Base-by-base conservation (phyloP, 305 asterid genomes). In the Fraxinus platypoda region DNA sequence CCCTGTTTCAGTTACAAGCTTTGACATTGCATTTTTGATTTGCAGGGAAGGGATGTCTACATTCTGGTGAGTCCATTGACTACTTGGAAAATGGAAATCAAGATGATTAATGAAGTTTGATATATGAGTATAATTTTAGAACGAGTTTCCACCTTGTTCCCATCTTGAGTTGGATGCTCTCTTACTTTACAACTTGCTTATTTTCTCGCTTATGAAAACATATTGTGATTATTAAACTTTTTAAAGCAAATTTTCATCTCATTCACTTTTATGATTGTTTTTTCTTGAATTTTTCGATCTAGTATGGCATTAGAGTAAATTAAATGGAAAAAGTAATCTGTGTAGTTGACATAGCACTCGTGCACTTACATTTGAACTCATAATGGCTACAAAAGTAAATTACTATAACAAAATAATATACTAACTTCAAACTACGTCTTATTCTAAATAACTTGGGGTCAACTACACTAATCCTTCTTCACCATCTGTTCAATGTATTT, bases 41-140 rank as follows among this genome's bases (percentile, higher is more conserved):
- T 88, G 88, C 97, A 96, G 98, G 99, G 98, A 81, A 86, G 99
- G 87, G 97, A 96, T 83, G 94, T 93, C 82, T 96, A 94, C 87
- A 92, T 96, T 82, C 90, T 96, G 98, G 99, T 96, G 82, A 87
- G 95, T 81, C 78, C 57, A 35, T 73, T 0, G 74, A 11, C 74
- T 37, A 31, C 78, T 81, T 59, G 35, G 76, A 9, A 43, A 31
- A 28, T 43, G 59, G 82, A 59, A 59, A 78, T 73, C 28, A 68
- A 62, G 28, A 68, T 68, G 74, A 26, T 28, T 46, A 41, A 13
- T 76, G 77, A 64, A 81, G 57, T 13, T 64, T 64, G 72, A 81
- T 8, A 11, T 4, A 54, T 57, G 43, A 37, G 41, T 81, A 43
- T 8, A 68, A 26, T 11, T 28, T 66, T 33, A 66, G 37, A 66